Evolutionary conservation across 2,329 filamentous ascomycete genomes (phyloP).

Genomic region (Emergomyces orientalis): DNA sequence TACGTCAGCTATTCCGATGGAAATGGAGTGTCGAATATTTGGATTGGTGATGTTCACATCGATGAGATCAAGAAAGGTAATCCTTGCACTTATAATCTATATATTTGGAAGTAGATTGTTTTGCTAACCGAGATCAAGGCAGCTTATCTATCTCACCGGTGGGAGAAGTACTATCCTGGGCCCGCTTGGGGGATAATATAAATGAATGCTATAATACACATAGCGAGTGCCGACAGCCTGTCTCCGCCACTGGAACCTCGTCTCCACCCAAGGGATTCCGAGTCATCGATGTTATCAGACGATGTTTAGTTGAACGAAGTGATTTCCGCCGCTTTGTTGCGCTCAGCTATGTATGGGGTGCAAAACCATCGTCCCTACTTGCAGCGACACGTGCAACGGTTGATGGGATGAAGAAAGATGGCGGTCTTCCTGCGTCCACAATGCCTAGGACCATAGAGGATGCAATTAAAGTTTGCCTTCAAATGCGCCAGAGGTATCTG

Average conservation of each 20-base stretch:
- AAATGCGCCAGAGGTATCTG: conserved; percentile 2
- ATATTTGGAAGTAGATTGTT: background rate
- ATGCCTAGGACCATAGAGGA: background rate
- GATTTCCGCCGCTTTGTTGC: background rate
- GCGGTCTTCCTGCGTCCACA: background rate
- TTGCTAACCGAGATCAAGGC: background rate
- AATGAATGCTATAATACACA: background rate
- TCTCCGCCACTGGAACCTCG: background rate
- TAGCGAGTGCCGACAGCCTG: background rate
- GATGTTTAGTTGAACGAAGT: background rate
- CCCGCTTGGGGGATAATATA: background rate
- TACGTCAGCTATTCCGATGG: conserved; percentile 2
- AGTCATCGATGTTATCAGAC: background rate
- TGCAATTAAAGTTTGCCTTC: background rate
- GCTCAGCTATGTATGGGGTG: background rate
- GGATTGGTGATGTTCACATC: conserved; percentile 3
- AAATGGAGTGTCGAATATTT: conserved; percentile 1
- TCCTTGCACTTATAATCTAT: background rate
- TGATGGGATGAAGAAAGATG: background rate
- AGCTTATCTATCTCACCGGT: background rate
- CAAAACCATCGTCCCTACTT: background rate
- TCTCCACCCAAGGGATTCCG: background rate
- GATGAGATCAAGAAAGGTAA: background rate
- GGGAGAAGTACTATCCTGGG: background rate
- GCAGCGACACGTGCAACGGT: background rate